These are phyloP conservation scores for Cryptosporidium felis DNA, from an alignment of 169 alveolate genomes.

Conservation along the genomic window DNA sequence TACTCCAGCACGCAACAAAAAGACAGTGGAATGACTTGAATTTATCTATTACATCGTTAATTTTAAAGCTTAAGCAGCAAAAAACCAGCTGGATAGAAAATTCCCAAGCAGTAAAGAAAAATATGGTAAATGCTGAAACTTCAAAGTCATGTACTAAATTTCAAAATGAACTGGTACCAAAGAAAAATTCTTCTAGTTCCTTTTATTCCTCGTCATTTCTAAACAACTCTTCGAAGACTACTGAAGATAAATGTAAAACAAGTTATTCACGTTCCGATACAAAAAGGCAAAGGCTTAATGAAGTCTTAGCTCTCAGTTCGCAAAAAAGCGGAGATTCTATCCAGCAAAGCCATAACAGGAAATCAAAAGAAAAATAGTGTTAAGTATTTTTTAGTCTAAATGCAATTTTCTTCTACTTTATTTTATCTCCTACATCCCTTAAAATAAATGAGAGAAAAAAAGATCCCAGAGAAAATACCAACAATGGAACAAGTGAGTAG, in stretches of 20 bases:
- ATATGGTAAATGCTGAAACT: background rate
- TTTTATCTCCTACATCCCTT: background rate
- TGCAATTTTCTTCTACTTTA: background rate
- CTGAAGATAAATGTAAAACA: background rate
- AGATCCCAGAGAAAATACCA: constrained; percentile 45
- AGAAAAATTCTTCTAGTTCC: background rate
- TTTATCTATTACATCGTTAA: constrained; percentile 35
- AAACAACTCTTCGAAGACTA: background rate
- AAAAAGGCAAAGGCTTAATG: constrained; percentile 33
- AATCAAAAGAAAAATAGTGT: no score
- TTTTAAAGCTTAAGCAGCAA: constrained; percentile 40
- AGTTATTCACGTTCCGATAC: background rate
- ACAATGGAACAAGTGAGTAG: constrained; percentile 36
- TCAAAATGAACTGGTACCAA: background rate
- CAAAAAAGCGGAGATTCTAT: no score
- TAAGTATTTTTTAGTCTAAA: no score
- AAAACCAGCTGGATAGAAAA: constrained; percentile 19
- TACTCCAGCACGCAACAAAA: constrained; percentile 31
- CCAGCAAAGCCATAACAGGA: no score
- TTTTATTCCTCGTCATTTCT: background rate
- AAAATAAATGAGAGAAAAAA: constrained; percentile 49
- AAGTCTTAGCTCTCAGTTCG: no score
- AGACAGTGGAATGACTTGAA: constrained; percentile 60
- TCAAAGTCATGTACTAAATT: background rate
- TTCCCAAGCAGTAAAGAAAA: background rate